phyloP scores from a whole-genome alignment of 2,329 filamentous ascomycete genomes.

The Penicillium sp. region DNA sequence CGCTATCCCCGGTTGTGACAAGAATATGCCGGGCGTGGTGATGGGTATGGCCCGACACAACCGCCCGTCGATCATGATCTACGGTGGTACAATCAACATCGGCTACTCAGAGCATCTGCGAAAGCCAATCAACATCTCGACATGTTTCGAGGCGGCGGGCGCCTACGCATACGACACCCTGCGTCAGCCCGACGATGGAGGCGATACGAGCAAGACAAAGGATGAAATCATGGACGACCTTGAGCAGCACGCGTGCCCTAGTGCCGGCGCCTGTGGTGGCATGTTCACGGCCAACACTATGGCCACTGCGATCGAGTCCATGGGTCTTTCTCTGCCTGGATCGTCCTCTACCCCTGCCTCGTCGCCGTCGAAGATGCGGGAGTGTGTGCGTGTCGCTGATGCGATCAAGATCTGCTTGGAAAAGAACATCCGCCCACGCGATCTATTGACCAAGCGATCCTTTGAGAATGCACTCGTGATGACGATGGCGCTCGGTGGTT shows the following conservation, averaged over 20 bases:
- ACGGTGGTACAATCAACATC: conserved; percentile 86
- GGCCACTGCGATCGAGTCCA: conserved; percentile 86
- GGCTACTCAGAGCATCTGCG: conserved; percentile 78
- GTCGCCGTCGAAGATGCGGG: conserved; percentile 80
- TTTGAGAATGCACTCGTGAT: conserved; percentile 89
- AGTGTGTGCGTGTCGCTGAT: conserved; percentile 78
- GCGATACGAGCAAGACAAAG: conserved; percentile 65
- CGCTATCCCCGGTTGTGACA: conserved; percentile 90
- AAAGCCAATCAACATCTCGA: conserved; percentile 82
- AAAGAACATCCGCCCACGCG: conserved; percentile 76
- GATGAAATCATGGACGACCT: conserved; percentile 83
- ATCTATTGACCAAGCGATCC: conserved; percentile 75
- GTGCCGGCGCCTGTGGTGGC: conserved; percentile 78
- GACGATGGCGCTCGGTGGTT: conserved; percentile 89
- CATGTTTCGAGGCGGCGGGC: conserved; percentile 84
- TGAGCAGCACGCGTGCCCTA: conserved; percentile 75
- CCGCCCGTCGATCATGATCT: conserved; percentile 91
- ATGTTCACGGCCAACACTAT: conserved; percentile 97
- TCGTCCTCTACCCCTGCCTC: conserved; percentile 81
- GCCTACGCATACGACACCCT: conserved; percentile 78
- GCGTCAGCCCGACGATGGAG: conserved; percentile 66
- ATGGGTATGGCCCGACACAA: conserved; percentile 93
- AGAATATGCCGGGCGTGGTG: conserved; percentile 93
- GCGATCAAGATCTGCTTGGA: conserved; percentile 80
- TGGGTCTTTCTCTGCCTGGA: conserved; percentile 80